Conservation (phyloP, 129 eudicot genomes). For the Lactuca sativa region DNA sequence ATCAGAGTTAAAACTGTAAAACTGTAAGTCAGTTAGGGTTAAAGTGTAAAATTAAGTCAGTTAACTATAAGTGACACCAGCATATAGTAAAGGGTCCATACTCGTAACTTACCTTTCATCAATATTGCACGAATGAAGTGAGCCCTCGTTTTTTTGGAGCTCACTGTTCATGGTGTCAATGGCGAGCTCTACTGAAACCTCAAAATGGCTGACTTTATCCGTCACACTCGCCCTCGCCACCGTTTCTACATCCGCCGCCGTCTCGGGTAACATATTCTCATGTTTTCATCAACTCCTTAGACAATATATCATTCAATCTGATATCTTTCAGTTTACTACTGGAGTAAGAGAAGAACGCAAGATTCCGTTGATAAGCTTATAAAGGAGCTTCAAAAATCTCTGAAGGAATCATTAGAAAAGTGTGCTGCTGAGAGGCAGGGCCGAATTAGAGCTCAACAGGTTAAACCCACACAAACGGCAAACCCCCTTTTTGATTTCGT, state of each 20-base stretch:
- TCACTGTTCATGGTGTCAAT: conserved; percentile 21
- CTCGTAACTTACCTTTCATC: conserved; percentile 3
- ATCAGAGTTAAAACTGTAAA: too few relatives aligned
- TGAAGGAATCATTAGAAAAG: conserved; percentile 46
- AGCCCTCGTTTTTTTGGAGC: conserved; percentile 12
- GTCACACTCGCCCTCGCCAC: conserved; percentile 52
- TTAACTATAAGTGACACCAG: not conserved
- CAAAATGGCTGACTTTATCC: conserved; percentile 54
- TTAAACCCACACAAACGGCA: conserved; percentile 13
- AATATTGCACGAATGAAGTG: conserved; percentile 11
- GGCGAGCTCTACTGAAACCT: conserved; percentile 31
- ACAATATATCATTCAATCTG: not conserved
- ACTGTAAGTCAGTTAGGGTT: not conserved
- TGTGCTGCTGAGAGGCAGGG: conserved; percentile 95
- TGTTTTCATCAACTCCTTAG: not conserved
- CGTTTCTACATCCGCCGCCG: conserved; percentile 41
- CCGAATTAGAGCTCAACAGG: conserved; percentile 95
- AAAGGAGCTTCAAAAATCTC: conserved; percentile 53
- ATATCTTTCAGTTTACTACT: conserved; percentile 38
- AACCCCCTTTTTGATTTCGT: not conserved
- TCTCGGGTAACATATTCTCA: conserved; percentile 32
- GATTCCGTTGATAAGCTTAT: conserved; percentile 27
- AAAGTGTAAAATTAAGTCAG: not conserved
- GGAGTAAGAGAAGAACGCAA: conserved; percentile 48
- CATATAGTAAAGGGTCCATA: conserved; percentile 10